A percentile compares a stretch with the other conserved stretches of the same genome.
phyloP scores from a whole-genome alignment of 345 rosid species.

The Eutrema heterophyllum region DNA sequence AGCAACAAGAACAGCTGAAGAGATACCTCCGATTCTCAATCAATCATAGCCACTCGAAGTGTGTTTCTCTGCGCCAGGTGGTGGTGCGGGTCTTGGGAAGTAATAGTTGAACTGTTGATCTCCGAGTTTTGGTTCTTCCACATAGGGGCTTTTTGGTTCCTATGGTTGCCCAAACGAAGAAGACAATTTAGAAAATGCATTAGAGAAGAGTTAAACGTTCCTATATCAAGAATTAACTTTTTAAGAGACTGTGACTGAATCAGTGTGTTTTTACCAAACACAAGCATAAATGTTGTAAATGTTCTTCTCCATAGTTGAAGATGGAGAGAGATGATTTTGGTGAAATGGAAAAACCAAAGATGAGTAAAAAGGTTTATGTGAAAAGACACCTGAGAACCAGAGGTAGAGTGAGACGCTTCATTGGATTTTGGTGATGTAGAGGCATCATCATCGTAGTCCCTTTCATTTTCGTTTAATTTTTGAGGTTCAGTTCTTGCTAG shows the following conservation, averaged over 20 bases:
- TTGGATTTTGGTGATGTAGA: constrained; percentile 45
- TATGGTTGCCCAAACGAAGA: constrained; percentile 2
- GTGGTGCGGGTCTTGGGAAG: constrained; percentile 69
- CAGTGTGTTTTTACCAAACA: background rate
- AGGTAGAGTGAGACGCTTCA: constrained; percentile 44
- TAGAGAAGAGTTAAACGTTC: background rate
- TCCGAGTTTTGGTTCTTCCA: constrained; percentile 57
- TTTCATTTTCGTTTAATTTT: constrained; percentile 53
- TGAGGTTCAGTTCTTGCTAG: constrained; percentile 31
- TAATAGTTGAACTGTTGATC: constrained; percentile 31
- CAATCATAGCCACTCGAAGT: constrained; percentile 38
- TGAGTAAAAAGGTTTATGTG: background rate
- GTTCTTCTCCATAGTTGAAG: background rate
- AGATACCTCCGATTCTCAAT: constrained; percentile 12
- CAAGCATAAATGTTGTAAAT: background rate
- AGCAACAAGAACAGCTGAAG: background rate
- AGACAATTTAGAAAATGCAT: constrained; percentile 3
- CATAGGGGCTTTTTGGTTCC: constrained; percentile 59
- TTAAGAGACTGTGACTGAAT: background rate
- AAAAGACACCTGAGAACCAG: constrained; percentile 52
- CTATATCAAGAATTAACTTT: background rate
- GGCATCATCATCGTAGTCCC: constrained; percentile 32
- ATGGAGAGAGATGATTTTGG: background rate
- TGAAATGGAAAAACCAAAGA: too few species aligned
- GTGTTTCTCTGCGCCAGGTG: constrained; percentile 68